Conservation (phyloP, 2,329 filamentous ascomycete genomes). For the Ampelomyces quisqualis region DNA sequence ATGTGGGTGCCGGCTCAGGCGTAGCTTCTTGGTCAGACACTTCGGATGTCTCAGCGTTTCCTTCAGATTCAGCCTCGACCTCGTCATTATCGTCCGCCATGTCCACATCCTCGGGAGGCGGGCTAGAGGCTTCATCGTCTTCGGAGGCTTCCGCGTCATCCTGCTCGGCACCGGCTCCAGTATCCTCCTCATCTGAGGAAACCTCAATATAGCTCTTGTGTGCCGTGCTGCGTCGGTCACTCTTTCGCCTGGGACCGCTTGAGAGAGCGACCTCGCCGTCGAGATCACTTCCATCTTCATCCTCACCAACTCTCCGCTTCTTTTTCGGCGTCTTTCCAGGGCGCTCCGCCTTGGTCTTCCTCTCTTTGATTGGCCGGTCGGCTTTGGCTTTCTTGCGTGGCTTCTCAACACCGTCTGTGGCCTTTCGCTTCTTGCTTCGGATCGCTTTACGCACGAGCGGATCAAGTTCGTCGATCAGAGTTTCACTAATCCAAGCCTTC, state of each 20-base stretch:
- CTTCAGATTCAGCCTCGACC: constrained; percentile 10
- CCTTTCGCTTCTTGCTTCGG: constrained; percentile 58
- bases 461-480: constrained; percentile 72
- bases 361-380: constrained; percentile 36
- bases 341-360: constrained; percentile 30
- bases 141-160: constrained; percentile 20
- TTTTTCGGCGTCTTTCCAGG: constrained; percentile 44
- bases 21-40: constrained; percentile 17
- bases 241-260: constrained; percentile 49
- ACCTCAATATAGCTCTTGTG: constrained; percentile 50
- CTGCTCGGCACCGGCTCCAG: constrained; percentile 30
- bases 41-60: constrained; percentile 15
- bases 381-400: constrained; percentile 39
- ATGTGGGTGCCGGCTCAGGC: constrained; percentile 15
- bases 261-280: constrained; percentile 30
- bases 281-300: constrained; percentile 39
- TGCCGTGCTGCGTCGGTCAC: constrained; percentile 39
- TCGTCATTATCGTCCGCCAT: constrained; percentile 25
- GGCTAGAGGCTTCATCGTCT: constrained; percentile 4
- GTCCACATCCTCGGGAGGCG: constrained; percentile 31
- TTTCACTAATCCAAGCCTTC: constrained; percentile 79
- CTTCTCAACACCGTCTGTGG: constrained; percentile 29
- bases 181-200: constrained; percentile 47
- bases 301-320: constrained; percentile 32
- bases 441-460: constrained; percentile 69